These are phyloP conservation scores for Malus hybrid DNA, from an alignment of 331 rosid genomes.

Conservation along the genomic window DNA sequence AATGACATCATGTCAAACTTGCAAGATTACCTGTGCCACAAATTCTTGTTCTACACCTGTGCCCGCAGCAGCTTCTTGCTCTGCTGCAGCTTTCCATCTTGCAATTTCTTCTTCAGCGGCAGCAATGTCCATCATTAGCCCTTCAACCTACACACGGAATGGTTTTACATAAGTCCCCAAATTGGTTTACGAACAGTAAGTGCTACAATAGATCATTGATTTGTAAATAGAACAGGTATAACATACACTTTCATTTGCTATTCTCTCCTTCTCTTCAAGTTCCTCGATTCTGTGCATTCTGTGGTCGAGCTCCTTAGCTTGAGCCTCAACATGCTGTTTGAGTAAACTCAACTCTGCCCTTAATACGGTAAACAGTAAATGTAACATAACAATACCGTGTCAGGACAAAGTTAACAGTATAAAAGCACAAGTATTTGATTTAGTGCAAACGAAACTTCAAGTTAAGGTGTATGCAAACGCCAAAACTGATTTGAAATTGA, in stretches of 20 bases:
- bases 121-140: conserved; percentile 95
- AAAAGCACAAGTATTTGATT: background rate
- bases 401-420: conserved; percentile 32
- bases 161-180: background rate
- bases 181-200: background rate
- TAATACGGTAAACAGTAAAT: conserved; percentile 46
- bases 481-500: background rate
- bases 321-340: conserved; percentile 83
- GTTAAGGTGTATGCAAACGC: background rate
- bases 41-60: conserved; percentile 86
- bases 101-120: conserved; percentile 97
- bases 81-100: conserved; percentile 98
- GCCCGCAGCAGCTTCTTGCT: conserved; percentile 99
- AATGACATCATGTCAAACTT: background rate
- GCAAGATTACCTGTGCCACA: conserved; percentile 62
- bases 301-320: conserved; percentile 71
- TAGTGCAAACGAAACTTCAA: background rate
- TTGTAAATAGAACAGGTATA: background rate
- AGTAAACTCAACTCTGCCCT: conserved; percentile 93
- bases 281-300: conserved; percentile 69
- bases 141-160: conserved; percentile 55
- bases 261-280: conserved; percentile 86
- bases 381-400: conserved; percentile 26
- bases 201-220: background rate
- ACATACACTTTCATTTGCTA: conserved; percentile 88